Conservation (phyloP, 257 asterid genomes). For the Nemophila menziesii region DNA sequence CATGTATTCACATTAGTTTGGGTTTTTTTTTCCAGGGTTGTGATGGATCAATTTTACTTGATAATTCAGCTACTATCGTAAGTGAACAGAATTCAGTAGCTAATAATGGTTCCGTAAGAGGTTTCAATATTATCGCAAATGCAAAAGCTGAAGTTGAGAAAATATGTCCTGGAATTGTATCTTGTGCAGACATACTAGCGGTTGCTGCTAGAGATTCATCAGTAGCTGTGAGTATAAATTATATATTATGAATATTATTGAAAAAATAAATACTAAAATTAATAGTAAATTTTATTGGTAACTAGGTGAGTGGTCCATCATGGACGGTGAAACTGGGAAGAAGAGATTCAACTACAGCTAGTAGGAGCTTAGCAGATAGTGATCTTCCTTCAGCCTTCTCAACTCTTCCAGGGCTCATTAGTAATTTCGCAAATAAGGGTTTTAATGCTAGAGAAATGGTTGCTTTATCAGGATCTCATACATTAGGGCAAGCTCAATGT, state of each 20-base stretch:
- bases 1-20: neutral
- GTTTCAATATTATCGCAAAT: constrained; percentile 12
- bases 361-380: constrained; percentile 9
- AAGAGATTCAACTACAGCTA: constrained; percentile 28
- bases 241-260: too few relatives aligned
- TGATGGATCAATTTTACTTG: constrained; percentile 20
- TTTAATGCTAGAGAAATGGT: constrained; percentile 23
- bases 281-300: too few relatives aligned
- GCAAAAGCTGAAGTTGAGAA: constrained; percentile 12
- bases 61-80: neutral
- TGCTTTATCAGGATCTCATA: constrained; percentile 23
- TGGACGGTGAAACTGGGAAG: constrained; percentile 27
- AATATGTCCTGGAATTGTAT: constrained; percentile 15
- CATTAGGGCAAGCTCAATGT: constrained; percentile 27
- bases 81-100: constrained; percentile 12
- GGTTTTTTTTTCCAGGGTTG: constrained; percentile 14
- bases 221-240: constrained; percentile 2
- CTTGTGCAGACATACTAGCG: constrained; percentile 21
- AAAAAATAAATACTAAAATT: too few relatives aligned
- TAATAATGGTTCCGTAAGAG: constrained; percentile 15
- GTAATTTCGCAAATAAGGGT: constrained; percentile 7
- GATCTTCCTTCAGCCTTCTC: constrained; percentile 17
- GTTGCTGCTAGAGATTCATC: constrained; percentile 22
- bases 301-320: constrained; percentile 30
- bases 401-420: constrained; percentile 3